Evolutionary conservation across 2,329 filamentous ascomycete genomes (phyloP), one percentile per base, ranked within the genome.

Genomic region (Aureobasidium sp.): DNA sequence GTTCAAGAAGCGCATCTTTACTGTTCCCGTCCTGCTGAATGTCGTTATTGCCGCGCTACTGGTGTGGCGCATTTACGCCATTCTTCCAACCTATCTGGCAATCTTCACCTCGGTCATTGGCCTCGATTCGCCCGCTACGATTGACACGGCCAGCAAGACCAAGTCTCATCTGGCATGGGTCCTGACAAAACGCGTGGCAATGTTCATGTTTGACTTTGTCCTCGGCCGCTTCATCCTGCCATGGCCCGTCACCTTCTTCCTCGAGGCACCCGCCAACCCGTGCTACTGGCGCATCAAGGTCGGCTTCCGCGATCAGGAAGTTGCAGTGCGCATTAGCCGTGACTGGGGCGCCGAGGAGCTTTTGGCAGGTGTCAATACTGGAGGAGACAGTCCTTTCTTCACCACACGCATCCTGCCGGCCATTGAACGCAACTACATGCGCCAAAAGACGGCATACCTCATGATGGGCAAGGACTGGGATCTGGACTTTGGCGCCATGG

Each of bases 401-500:
- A 79, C 86, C 67, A 79, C 79, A 14, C 81, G 84, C 63, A 75
- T 96, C 49, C 74, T 86, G 65, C 81, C 84, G 1, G 92, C 90
- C 2, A 87, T 92, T 4, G 82, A 87, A 17, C 82, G 85, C 25
- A 76, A 84, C 68, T 80, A 86, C 58, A 78, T 93, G 68, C 79
- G 82, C 67, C 81, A 85, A 68, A 96, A 95, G 81, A 96, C 91
- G 34, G 91, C 91, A 22, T 96, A 95, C 71, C 76, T 95, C 66
- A 86, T 94, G 67, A 89, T 96, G 80, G 89, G 92, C 71, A 84
- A 82, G 65, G 83, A 91, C 65, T 97, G 91, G 87, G 89, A 96
- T 73, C 78, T 97, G 64, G 91, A 96, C 72, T 97, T 92, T 82
- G 81, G 81, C 51, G 82, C 82, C 22, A 97, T 97, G 90, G 78